These are phyloP conservation scores for Penicillium verhagenii DNA, from an alignment of 495 filamentous ascomycete species.

Conservation along the genomic window DNA sequence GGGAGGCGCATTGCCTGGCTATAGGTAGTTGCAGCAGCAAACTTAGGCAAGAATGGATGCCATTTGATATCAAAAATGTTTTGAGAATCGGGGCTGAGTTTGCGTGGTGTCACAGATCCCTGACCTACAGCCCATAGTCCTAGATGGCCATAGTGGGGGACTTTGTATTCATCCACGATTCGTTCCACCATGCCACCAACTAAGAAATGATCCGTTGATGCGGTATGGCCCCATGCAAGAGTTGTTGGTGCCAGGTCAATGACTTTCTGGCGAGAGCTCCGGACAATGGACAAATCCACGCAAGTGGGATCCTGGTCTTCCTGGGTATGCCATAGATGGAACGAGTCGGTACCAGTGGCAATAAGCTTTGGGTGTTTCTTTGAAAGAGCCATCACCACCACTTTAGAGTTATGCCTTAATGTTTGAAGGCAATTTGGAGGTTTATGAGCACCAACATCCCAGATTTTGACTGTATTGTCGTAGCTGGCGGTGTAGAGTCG, in stretches of 20 bases:
- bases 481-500: slow-evolving; percentile 76
- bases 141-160: slow-evolving; percentile 63
- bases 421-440: slow-evolving; percentile 43
- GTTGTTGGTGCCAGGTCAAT: slow-evolving; percentile 62
- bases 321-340: slow-evolving; percentile 24
- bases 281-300: slow-evolving; percentile 7
- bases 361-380: slow-evolving; percentile 36
- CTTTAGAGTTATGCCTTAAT: slow-evolving; percentile 62
- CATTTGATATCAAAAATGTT: slow-evolving; percentile 81
- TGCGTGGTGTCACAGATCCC: slow-evolving; percentile 44
- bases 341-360: slow-evolving; percentile 48
- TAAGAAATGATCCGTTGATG: slow-evolving; percentile 54
- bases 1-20: slow-evolving; percentile 21
- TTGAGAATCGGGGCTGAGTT: slow-evolving; percentile 51
- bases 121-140: slow-evolving; percentile 66
- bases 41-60: slow-evolving; percentile 60
- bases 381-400: slow-evolving; percentile 69
- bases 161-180: slow-evolving; percentile 52
- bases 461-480: slow-evolving; percentile 77
- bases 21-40: slow-evolving; percentile 59
- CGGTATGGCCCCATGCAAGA: slow-evolving; percentile 66
- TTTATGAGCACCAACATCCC: slow-evolving; percentile 48
- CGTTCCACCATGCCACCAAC: slow-evolving; percentile 76
- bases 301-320: not conserved
- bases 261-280: slow-evolving; percentile 34